phyloP scores from a whole-genome alignment of 805 yeast genomes.

The Schwanniomyces vanrijiae region DNA sequence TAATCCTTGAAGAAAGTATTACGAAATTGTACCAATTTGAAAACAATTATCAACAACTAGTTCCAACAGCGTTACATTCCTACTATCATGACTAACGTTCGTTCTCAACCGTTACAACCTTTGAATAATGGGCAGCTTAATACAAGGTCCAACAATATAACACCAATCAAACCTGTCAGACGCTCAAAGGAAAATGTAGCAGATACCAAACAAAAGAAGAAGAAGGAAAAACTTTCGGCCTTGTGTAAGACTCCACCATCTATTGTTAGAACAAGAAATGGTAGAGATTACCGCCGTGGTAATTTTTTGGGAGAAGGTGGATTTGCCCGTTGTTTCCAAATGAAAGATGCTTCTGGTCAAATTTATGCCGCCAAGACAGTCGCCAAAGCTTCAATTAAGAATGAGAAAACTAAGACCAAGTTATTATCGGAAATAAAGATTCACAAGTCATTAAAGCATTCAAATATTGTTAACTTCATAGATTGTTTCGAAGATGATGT shows the following conservation, averaged over 20 bases:
- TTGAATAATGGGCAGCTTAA: constrained; percentile 54
- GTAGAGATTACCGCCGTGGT: constrained; percentile 89
- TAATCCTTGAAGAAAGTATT: neutral
- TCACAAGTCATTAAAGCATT: constrained; percentile 85
- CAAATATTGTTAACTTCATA: constrained; percentile 86
- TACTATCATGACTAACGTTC: constrained; percentile 20
- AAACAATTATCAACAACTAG: neutral
- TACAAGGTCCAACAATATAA: constrained; percentile 36
- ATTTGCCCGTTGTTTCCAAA: constrained; percentile 97
- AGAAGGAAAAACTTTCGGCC: constrained; percentile 85
- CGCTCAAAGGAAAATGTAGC: constrained; percentile 24
- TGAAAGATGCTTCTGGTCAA: constrained; percentile 84
- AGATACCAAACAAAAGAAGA: constrained; percentile 50
- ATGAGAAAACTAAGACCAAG: constrained; percentile 84
- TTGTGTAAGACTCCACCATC: constrained; percentile 97
- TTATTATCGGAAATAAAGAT: constrained; percentile 92
- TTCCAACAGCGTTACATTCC: neutral
- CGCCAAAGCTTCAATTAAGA: constrained; percentile 90
- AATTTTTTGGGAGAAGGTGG: constrained; percentile 96
- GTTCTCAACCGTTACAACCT: constrained; percentile 55
- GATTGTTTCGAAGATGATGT: constrained; percentile 97
- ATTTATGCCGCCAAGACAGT: constrained; percentile 96
- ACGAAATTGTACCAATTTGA: neutral
- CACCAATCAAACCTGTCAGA: constrained; percentile 30
- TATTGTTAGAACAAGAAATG: constrained; percentile 80